phyloP scores from a whole-genome alignment of 2,329 filamentous ascomycete genomes.

The Huntiella omanensis region DNA sequence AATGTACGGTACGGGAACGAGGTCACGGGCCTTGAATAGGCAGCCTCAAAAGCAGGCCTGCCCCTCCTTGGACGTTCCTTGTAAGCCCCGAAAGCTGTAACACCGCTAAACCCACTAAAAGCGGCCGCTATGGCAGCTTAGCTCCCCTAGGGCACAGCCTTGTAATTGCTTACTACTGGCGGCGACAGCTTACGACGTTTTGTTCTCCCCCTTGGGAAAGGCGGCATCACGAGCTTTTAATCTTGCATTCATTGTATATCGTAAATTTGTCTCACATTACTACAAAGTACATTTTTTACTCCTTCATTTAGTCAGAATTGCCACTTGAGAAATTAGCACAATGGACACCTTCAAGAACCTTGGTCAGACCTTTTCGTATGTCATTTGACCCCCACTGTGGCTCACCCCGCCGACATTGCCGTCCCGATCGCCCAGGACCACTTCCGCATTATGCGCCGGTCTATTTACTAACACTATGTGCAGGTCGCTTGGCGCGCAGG shows the following conservation, averaged over 20 bases:
- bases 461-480: not conserved
- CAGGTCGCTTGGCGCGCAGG: slow-evolving; percentile 51
- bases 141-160: too few relatives aligned
- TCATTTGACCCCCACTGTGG: not conserved
- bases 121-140: too few relatives aligned
- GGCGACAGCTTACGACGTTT: not conserved
- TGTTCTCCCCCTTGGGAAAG: not conserved
- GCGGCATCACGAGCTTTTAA: not conserved
- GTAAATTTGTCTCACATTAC: not conserved
- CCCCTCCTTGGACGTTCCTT: too few relatives aligned
- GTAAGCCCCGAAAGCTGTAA: too few relatives aligned
- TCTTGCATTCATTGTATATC: not conserved
- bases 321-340: not conserved
- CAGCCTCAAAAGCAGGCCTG: too few relatives aligned
- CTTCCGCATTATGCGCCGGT: too few relatives aligned
- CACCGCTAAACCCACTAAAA: too few relatives aligned
- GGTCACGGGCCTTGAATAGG: too few relatives aligned
- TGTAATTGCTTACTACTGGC: too few relatives aligned
- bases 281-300: not conserved
- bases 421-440: too few relatives aligned
- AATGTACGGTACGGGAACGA: too few relatives aligned
- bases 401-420: not conserved
- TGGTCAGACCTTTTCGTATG: slow-evolving; percentile 12
- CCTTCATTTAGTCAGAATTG: not conserved
- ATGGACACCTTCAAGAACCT: slow-evolving; percentile 12